Evolutionary conservation across 2,329 filamentous ascomycete genomes (phyloP).

Genomic region (Amauroascus verrucosus): DNA sequence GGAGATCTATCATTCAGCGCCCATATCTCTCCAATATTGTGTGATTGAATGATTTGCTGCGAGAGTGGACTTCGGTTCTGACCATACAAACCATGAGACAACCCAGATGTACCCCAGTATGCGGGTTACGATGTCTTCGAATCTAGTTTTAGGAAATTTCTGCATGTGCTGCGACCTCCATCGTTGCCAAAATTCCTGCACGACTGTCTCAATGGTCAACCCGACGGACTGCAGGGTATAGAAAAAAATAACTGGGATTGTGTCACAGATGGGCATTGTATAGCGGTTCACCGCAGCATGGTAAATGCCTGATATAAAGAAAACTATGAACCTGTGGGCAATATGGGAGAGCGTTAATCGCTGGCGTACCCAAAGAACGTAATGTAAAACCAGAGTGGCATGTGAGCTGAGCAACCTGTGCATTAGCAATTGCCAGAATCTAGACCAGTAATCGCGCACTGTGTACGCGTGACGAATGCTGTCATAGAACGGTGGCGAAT

Average conservation of each 20-base stretch:
- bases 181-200: neutral
- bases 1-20: too few species aligned
- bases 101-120: conserved; percentile 8
- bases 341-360: conserved; percentile 3
- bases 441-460: conserved; percentile 8
- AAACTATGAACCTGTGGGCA: conserved; percentile 1
- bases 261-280: neutral
- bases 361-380: neutral
- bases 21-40: neutral
- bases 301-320: conserved; percentile 1
- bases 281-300: conserved; percentile 5
- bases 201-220: neutral
- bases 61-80: conserved; percentile 4
- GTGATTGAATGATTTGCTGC: neutral
- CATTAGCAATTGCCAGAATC: conserved; percentile 9
- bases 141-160: neutral
- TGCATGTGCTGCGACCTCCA: neutral
- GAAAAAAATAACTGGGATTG: neutral
- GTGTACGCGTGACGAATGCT: conserved; percentile 6
- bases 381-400: neutral
- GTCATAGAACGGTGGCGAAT: conserved; percentile 10
- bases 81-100: conserved; percentile 9
- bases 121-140: neutral
- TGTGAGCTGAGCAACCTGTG: conserved; percentile 2
- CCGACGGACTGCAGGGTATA: conserved; percentile 9